Base-by-base conservation (phyloP, 257 asterid species). In the Solanum virginianum region DNA sequence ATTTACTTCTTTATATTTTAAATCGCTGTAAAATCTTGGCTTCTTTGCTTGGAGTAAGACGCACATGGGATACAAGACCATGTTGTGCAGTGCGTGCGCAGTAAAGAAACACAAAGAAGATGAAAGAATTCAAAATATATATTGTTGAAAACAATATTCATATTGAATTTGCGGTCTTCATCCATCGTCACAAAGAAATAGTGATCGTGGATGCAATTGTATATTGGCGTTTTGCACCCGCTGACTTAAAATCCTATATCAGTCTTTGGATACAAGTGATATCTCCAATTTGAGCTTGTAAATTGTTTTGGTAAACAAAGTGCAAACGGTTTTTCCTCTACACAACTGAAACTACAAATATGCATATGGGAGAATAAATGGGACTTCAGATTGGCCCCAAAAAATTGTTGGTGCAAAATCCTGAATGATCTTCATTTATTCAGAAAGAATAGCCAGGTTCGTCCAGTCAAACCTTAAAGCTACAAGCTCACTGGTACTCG, bases 401-500 rank as follows among this genome's bases (percentile, higher is more conserved):
- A 53, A 16, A 53, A 53, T 53, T 79, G 49, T 65, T 53, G 66
- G 53, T 16, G 49, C 49, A 79, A 77, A 51, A 15, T 51, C 0
- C 63, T 49, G 82, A 77, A 77, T 51, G 47, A 77, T 26, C 82
- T 71, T 10, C 22, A 77, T 24, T 49, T 49, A 1, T 49, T 77
- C 22, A 59, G 70, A 80, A 86, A 83, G 79, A 83, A 88, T 79
- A 47, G 60, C 10, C 11, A 81, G 17, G 36, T 53, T 53, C 39
- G 55, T 36, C 63, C 39, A 36, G 22, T 69, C 77, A 85, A 88
- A 60, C 70, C 17, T 32, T 3, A 32, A 43, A 80, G 85, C 85
- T 91, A 91, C 29, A 94, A 89, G 86, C 81, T 89, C 70, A 94
- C 88, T 2, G 97, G 97, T 68, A 95, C 92, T 24, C 98, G 93